Base-by-base conservation (phyloP, 768 basidiomycete genomes). In the Phylloporus scabripes region DNA sequence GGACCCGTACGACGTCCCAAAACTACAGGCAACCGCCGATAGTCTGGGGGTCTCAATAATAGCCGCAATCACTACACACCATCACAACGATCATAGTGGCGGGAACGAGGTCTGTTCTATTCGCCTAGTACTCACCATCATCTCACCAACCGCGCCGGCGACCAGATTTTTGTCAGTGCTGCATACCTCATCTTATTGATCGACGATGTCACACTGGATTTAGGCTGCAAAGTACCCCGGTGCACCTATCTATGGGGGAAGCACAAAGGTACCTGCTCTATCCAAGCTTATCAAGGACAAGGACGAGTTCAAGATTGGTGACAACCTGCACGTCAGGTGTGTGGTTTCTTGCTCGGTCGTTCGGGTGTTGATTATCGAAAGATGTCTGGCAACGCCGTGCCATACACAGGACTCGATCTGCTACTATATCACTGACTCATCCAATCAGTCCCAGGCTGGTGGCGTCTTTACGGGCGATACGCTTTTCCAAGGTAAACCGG, bases 351-450 rank as follows among this genome's bases (percentile, higher is more conserved):
- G n/a, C 7, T 1, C 12, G 29, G 38, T 31, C 17, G n/a, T n/a
- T 33, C 39, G 31, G 38, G 23, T 32, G 20, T 37, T 59, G 47
- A 57, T 37, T 49, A 47, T 24, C 29, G 28, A 24, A 28, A 88
- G 89, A 65, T 90, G 87, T 67, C 70, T 92, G 20, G 84, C 88
- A 21, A 93, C 90, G 1, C 90, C 92, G 1, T 94, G 92, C 69
- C 95, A 97, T 66, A 98, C 95, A 3, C 88, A 89, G 63, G 95
- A 97, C 69, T 96, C 94, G 14, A 94, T 95, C 58, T 96, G 89
- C 73, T 98, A 83, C 73, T 77, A 87, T 64, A 77, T 83, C 47
- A 90, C 85, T 28, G 65, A 73, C 18, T 55, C 63, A 20, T 68
- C 78, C 21, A 59, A 72, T 42, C 63, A 66, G 21, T 59, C 60